Conservation (phyloP, 1,284 basidiomycete species). For the Boletus smithii region DNA sequence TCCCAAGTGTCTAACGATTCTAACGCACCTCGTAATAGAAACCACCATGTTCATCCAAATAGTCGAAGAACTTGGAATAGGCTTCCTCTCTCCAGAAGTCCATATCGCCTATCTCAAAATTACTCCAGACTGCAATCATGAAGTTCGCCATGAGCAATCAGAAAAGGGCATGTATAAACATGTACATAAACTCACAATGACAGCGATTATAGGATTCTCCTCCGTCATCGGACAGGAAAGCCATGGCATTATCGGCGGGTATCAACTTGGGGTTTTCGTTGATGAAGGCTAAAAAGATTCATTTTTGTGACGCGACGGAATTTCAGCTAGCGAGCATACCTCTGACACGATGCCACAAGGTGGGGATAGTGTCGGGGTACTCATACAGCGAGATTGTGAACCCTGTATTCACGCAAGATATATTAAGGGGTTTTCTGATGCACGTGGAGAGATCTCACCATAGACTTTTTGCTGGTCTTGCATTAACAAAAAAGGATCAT, state of each 20-base stretch:
- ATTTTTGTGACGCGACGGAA: neutral
- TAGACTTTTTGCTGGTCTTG: constrained; percentile 84
- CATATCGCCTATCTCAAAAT: constrained; percentile 86
- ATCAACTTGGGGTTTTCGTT: constrained; percentile 66
- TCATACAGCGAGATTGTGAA: constrained; percentile 87
- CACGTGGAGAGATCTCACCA: constrained; percentile 39
- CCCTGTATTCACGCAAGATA: constrained; percentile 39
- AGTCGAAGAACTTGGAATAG: constrained; percentile 84
- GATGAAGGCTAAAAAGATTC: constrained; percentile 62
- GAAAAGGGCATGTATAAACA: neutral
- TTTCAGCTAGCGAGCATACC: constrained; percentile 38
- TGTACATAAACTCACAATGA: constrained; percentile 60
- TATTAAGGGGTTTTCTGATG: neutral
- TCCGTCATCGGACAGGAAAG: constrained; percentile 79
- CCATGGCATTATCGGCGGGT: constrained; percentile 72
- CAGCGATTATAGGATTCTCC: constrained; percentile 82
- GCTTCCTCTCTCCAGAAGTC: constrained; percentile 82
- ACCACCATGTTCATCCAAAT: constrained; percentile 82
- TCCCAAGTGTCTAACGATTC: neutral
- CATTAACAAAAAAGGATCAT: constrained; percentile 90
- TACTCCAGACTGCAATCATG: constrained; percentile 69
- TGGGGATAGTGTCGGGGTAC: constrained; percentile 82
- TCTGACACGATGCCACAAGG: constrained; percentile 78
- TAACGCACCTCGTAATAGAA: constrained; percentile 78
- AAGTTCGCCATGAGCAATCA: constrained; percentile 1